Base-by-base conservation (phyloP, 2,329 filamentous ascomycete species). In the Fusarium illudens region DNA sequence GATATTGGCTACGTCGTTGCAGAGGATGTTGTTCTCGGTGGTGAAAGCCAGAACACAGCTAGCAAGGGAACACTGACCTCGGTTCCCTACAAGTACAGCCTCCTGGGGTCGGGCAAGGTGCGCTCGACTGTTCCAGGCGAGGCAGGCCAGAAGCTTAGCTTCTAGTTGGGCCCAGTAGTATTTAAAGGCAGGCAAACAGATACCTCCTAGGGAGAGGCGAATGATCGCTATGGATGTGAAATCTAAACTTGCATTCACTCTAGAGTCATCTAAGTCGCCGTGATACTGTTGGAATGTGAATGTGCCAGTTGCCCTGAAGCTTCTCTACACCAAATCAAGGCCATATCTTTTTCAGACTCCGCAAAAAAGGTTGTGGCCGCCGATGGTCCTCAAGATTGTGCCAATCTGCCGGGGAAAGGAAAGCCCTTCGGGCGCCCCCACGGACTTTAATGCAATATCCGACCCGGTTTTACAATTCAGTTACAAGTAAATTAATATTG, bases 1-100 rank as follows among this genome's bases (percentile, higher is more conserved):
- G 48, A 70, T 2, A 48, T 59, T 0, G 68, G 68, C 4, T 71
- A 68, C 11, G 67, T 71, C 0, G 62, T 68, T 2, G 62, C 67
- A 0, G 53, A 71, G 17, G 68, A 71, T n/a, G 68, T 71, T 0
- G 10, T 69, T 3, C 56, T 71, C 0, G 59, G 62, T 1, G 68
- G 65, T 0, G 44, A 71, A 20, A 69, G 68, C 2, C 37, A 58
- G 10, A 71, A 71, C 10, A 69, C 62, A 0, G 68, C 68, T 6
- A 36, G 46, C 0, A 62, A 51, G 13, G 68, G 68, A 0, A 71
- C 57, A 0, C 1, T 71, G 9, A 69, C 19, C 0, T 5, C 59
- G 2, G 36, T 69, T 3, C 68, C 68, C 1, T 71, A 71, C 27
- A 39, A 61, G 46, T 71, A 58, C 15, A 67, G 11, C 1, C 65